Evolutionary conservation across 139 green algal genomes (phyloP).

Genomic region (Haematococcus lacustris): DNA sequence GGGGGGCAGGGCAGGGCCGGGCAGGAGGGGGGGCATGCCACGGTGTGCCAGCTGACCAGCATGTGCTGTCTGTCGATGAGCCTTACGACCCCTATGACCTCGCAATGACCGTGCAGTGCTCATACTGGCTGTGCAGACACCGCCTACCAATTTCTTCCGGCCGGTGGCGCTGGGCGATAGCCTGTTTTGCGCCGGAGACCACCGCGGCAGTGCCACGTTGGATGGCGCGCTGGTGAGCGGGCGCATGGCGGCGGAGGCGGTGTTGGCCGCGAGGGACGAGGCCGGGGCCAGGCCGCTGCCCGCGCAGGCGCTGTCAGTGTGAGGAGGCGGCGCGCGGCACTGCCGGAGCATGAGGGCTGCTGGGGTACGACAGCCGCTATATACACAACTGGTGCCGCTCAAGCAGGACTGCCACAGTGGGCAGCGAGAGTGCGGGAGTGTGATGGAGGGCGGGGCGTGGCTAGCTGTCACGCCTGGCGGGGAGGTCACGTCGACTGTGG

Average conservation of each 20-base stretch:
- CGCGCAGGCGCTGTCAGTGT: too few species aligned
- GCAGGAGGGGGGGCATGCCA: not conserved
- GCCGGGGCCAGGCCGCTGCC: too few species aligned
- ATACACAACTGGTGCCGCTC: too few species aligned
- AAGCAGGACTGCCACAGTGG: too few species aligned
- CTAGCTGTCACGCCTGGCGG: too few species aligned
- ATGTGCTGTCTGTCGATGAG: not conserved
- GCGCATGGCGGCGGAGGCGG: slow-evolving; percentile 66
- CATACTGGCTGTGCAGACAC: slow-evolving; percentile 32
- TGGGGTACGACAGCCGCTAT: too few species aligned
- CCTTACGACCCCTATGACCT: not conserved
- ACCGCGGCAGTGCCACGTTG: slow-evolving; percentile 82
- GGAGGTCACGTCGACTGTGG: too few species aligned
- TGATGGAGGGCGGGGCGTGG: too few species aligned
- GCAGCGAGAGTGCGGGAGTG: too few species aligned
- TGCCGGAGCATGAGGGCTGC: too few species aligned
- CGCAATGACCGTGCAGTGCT: not conserved
- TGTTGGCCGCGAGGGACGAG: too few species aligned
- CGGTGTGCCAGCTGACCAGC: not conserved
- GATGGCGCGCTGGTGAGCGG: slow-evolving; percentile 77
- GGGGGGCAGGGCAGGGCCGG: not conserved
- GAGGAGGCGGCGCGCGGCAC: too few species aligned
- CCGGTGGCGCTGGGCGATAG: slow-evolving; percentile 51
- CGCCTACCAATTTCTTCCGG: slow-evolving; percentile 68
- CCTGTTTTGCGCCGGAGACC: slow-evolving; percentile 78